Base-by-base conservation (phyloP, 1,284 basidiomycete species). In the Macrocystidia cucumis region DNA sequence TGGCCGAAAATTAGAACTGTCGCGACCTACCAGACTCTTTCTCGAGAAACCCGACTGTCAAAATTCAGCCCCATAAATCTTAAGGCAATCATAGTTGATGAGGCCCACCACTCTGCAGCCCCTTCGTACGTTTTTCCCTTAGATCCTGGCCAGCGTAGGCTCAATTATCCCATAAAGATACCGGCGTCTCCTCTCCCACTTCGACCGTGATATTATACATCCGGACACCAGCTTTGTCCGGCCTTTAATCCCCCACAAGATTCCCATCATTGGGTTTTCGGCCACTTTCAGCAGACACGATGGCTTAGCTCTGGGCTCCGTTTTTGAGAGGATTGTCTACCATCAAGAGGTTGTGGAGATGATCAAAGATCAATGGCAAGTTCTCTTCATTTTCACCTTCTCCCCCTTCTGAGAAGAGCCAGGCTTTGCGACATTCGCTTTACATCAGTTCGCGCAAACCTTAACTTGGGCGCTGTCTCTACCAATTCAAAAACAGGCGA, bases 261-360 rank as follows among this genome's bases (percentile, higher is more conserved):
- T 93, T 12, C 92, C 93, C 2, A 80, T 98, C 41, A 72, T 98
- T 35, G 95, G 93, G 0, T 97, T 98, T 57, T 92, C 90, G 24
- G 93, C 95, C 1, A 98, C 95, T 0, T 96, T 97, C 60, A 83
- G 79, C 44, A 72, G 95, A 14, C 89, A 95, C 50, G 93, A 98
- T 51, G 88, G 91, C 6, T 66, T 95, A 2, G 88, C 91, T 0
- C 71, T 98, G 5, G 81, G 89, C 2, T 83, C 83, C 1, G 84
- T 95, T 0, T 98, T 95, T 47, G 78, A 97, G 51, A 69, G 74
- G 34, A 95, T 98, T 40, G 95, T 97, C 0, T 98, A 91, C 51
- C 95, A 98, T 54, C 75, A 79, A n/a, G 89, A 92, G 46, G 91
- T 96, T 48, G 57, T 90, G 14, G 78, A 88, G 34, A 96, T 98